Evolutionary conservation across 2,329 filamentous ascomycete genomes (phyloP), one percentile per base, ranked within the genome.

Genomic region (Epichloe aotearoae): DNA sequence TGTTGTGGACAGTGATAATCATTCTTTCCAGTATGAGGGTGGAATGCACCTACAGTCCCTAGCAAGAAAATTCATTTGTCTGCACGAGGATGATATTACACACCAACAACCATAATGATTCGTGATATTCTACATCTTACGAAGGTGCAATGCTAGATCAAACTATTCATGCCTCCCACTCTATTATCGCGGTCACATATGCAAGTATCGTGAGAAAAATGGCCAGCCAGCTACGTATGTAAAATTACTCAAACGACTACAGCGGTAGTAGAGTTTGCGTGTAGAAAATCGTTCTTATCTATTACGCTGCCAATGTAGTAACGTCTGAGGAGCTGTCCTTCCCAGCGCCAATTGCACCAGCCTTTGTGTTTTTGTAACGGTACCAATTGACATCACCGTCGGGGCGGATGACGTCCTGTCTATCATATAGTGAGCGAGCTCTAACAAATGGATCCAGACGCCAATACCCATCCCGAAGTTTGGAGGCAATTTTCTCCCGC

Each of bases 401-500:
- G 1, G 73, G 68, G 53, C 78, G 70, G 44, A 97, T 74, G 53
- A 93, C 71, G 1, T 89, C 87, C 12, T 75, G 76, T 53, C 93
- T 79, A 65, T 98, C 93, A 59, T 95, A 96, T 54, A 88, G 68
- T n/a, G 83, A 86, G 60, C 84, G 77, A 12, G 90, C 88, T 39
- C 93, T 76, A 33, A 97, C 65, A 64, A 91, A 95, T 0, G 88
- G 88, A 68, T 98, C 93, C 49, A 96, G 67, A 39, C 76, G 75
- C 91, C 93, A 98, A 70, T 97, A 98, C 58, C 86, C 86, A 46
- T 76, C 73, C 54, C 75, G 75, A 58, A 97, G 63, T 55, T 77
- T 69, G 47, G 74, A 74, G 2, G 86, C 83, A 30, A 93, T 61
- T 3, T 71, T 68, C 38, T 79, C 71, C 51, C 88, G 74, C 64